phyloP scores from a whole-genome alignment of 148 eudicot genomes.

The Spergularia bocconei region DNA sequence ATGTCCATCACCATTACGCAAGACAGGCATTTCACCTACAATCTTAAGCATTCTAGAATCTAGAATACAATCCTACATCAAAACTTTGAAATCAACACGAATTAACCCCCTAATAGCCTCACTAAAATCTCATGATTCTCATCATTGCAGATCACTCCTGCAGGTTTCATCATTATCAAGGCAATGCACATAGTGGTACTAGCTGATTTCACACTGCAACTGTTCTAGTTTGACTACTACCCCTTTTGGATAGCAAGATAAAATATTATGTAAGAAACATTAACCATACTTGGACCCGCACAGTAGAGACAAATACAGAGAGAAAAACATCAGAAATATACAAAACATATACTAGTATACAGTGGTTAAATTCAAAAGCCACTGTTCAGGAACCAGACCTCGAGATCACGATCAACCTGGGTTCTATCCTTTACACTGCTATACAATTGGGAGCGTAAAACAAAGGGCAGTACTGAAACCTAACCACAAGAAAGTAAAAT shows the following conservation, averaged over 20 bases:
- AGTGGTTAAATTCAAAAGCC: neutral
- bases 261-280: neutral
- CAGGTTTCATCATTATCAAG: neutral
- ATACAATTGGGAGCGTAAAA: constrained; percentile 80
- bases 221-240: too few species aligned
- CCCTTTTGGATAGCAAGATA: too few species aligned
- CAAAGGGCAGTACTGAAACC: constrained; percentile 71
- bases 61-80: neutral
- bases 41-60: neutral
- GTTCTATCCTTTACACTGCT: constrained; percentile 93
- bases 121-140: too few species aligned
- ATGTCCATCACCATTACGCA: too few species aligned
- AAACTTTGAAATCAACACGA: too few species aligned
- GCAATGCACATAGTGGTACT: neutral
- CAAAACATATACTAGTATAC: neutral
- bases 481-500: constrained; percentile 29
- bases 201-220: neutral
- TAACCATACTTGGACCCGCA: neutral
- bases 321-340: neutral
- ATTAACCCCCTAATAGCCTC: too few species aligned
- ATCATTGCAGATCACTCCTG: neutral
- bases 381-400: constrained; percentile 46
- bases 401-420: constrained; percentile 90
- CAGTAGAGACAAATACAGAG: neutral
- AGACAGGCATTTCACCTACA: neutral